Percentiles rank a stretch among this genome's conserved stretches.
Evolutionary conservation across 1,139 yeast species (phyloP).

Genomic region (Pichiaceae sp.): DNA sequence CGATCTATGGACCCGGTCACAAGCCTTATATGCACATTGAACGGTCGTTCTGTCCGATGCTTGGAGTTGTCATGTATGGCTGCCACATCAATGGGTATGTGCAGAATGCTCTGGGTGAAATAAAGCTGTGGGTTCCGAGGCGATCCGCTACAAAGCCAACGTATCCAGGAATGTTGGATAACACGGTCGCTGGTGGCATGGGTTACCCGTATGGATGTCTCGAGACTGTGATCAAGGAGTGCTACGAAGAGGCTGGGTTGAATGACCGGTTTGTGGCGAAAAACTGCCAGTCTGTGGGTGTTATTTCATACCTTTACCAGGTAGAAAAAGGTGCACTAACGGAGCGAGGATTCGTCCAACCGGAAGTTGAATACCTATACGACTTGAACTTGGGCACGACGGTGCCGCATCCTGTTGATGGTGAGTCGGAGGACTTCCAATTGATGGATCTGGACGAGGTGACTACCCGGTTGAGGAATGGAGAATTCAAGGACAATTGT

Average conservation of each 20-base stretch:
- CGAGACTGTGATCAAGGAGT: constrained; percentile 80
- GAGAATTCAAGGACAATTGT: constrained; percentile 84
- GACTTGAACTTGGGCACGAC: constrained; percentile 53
- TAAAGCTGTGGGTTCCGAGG: constrained; percentile 79
- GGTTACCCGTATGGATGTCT: constrained; percentile 71
- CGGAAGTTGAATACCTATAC: constrained; percentile 77
- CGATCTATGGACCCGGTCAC: constrained; percentile 50
- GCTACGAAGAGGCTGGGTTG: constrained; percentile 89
- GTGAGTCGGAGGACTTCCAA: constrained; percentile 72
- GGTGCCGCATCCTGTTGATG: constrained; percentile 71
- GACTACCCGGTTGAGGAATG: constrained; percentile 33
- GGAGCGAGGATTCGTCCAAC: constrained; percentile 60
- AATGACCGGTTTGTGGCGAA: constrained; percentile 37
- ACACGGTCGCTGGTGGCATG: constrained; percentile 91
- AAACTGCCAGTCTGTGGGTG: constrained; percentile 50
- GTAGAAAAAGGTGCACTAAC: constrained; percentile 19
- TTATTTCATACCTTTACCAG: constrained; percentile 56
- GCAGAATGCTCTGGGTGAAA: constrained; percentile 30
- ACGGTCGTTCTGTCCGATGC: constrained; percentile 68
- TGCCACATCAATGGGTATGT: constrained; percentile 79
- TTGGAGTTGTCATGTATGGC: constrained; percentile 89
- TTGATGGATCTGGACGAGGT: constrained; percentile 57
- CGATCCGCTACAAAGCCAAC: constrained; percentile 74
- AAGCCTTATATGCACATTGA: constrained; percentile 63
- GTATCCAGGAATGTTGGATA: constrained; percentile 85